Percentiles rank a stretch among this genome's conserved stretches.
These are phyloP conservation scores for Solanum bulbocastanum DNA, from an alignment of 257 asterid species.

Conservation along the genomic window DNA sequence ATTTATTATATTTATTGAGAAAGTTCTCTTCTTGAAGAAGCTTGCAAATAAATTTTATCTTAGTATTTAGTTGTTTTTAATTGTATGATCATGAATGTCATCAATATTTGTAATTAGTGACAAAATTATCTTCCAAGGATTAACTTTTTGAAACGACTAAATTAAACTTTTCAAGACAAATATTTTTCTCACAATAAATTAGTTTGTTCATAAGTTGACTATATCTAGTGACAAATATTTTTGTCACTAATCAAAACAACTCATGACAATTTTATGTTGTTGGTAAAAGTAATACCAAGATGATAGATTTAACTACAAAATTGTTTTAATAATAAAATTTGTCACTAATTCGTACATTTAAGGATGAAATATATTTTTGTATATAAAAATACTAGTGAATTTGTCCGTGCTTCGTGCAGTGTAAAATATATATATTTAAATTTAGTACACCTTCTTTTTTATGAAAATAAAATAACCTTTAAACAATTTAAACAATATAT, in stretches of 20 bases:
- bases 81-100: too few relatives aligned
- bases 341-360: background rate
- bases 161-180: background rate
- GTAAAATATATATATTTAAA: too few relatives aligned
- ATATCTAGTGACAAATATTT: background rate
- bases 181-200: background rate
- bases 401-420: too few relatives aligned
- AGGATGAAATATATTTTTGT: background rate
- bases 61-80: background rate
- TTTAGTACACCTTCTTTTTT: too few relatives aligned
- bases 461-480: too few relatives aligned
- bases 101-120: background rate
- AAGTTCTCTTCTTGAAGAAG: too few relatives aligned
- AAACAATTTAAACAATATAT: too few relatives aligned
- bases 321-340: too few relatives aligned
- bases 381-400: too few relatives aligned
- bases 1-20: too few relatives aligned
- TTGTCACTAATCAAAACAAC: background rate
- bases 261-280: background rate
- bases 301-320: background rate
- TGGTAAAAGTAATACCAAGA: background rate
- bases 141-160: background rate
- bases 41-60: too few relatives aligned
- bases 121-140: background rate
- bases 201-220: background rate